phyloP scores from a whole-genome alignment of 176 grass and related monocot species.

The Carex parvula region DNA sequence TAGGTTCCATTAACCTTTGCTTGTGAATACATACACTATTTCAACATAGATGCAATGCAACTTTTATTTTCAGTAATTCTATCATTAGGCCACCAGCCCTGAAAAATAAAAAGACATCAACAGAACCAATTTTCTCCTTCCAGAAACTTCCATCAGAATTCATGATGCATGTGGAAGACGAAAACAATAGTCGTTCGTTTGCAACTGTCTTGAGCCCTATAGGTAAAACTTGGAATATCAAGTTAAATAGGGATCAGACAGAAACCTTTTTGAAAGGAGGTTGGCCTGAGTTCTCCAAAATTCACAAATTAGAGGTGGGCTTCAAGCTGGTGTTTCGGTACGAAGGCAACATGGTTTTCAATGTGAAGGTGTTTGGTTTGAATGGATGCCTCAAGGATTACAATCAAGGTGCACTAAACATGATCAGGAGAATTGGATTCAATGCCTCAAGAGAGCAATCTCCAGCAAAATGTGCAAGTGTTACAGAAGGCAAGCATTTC shows the following conservation, averaged over 20 bases:
- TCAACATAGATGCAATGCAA: background rate
- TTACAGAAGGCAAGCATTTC: constrained; percentile 5
- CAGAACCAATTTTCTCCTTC: background rate
- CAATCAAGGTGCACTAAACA: background rate
- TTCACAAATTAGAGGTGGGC: constrained; percentile 11
- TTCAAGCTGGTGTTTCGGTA: constrained; percentile 18
- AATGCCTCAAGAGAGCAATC: background rate
- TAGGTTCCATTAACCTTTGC: background rate
- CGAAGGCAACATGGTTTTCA: constrained; percentile 27
- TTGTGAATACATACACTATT: background rate
- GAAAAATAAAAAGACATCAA: background rate
- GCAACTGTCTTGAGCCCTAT: constrained; percentile 19
- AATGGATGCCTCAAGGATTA: constrained; percentile 23
- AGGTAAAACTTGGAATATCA: constrained; percentile 4
- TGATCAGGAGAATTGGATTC: constrained; percentile 2
- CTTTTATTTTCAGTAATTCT: background rate
- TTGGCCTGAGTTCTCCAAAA: constrained; percentile 13
- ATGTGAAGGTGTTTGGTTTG: constrained; percentile 5
- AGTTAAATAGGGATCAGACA: background rate
- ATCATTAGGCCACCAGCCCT: background rate
- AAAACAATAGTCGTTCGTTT: background rate
- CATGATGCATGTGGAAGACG: background rate
- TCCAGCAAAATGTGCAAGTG: background rate
- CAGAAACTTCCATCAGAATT: constrained; percentile 26
- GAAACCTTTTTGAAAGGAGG: constrained; percentile 12